Evolutionary conservation across 108 stramenopile genomes (phyloP), one percentile per base, ranked within the genome.

Genomic region (Pseudonitzschia pungens): DNA sequence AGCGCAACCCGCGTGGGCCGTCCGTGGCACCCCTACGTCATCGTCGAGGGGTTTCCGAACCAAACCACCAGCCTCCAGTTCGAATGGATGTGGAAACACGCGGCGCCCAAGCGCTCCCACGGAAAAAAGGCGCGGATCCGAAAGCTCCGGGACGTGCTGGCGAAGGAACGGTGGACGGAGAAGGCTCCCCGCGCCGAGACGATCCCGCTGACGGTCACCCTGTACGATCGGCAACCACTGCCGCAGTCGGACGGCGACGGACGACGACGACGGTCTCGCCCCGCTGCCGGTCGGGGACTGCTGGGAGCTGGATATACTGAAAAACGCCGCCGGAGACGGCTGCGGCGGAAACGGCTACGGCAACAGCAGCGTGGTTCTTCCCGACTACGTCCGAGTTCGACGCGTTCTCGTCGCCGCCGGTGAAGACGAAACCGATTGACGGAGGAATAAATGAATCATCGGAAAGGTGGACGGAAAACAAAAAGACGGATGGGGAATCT

Each of bases 61-160:
- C 53, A 14, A 7, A 54, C 24, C n/a, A 24, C 53, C 8, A 54
- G 53, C 24, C 24, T 54, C n/a, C 53, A 54, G 15, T 54, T 54
- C 24, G 53, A 54, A 14, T 54, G 53, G 53, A 54, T 54, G 53
- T 54, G 53, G 53, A 54, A 54, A 15, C 8, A 54, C 24, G 15
- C 24, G 8, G n/a, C 53, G 7, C 53, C 53, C n/a, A 54, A 54
- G 53, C n/a, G 24, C 8, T 54, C 53, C n/a, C 12, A 54, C 24
- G 53, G 53, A 24, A 54, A 54, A 54, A 9, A 14, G 24, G n/a
- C 53, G 8, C n/a, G 53, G 24, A 54, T 54, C n/a, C n/a, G 22
- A 54, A 54, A 54, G 24, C 53, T 54, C 24, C 53, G 53, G n/a
- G 6, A 54, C 24, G 14, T 54, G 10, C 24, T 54, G 53, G 9